phyloP scores from a whole-genome alignment of 345 rosid genomes.

The Streptanthus diversifolius region DNA sequence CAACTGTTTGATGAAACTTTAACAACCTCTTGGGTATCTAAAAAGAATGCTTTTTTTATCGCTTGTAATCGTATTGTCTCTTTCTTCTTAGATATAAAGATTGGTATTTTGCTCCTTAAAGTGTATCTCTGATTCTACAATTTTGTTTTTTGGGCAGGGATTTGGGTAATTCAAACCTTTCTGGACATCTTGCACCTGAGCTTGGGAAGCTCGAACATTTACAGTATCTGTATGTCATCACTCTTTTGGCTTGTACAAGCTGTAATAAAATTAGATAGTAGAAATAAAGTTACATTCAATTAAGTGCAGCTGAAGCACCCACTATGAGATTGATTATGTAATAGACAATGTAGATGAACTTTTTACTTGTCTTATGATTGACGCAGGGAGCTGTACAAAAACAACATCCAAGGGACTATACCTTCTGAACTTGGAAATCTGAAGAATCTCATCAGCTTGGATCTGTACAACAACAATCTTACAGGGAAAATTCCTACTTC shows the following conservation, averaged over 20 bases:
- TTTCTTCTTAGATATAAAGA: not conserved
- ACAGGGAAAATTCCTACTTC: conserved; percentile 75
- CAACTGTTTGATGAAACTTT: conserved; percentile 3
- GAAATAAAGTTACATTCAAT: not conserved
- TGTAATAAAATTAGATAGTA: not conserved
- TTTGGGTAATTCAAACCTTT: conserved; percentile 84
- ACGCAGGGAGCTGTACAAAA: conserved; percentile 91
- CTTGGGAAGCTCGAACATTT: conserved; percentile 86
- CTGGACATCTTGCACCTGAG: conserved; percentile 84
- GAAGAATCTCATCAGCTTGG: conserved; percentile 93
- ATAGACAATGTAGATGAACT: not conserved
- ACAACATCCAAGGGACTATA: conserved; percentile 76
- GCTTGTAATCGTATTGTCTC: not conserved
- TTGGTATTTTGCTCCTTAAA: not conserved
- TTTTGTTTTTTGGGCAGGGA: conserved; percentile 52
- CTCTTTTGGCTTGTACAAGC: conserved; percentile 13
- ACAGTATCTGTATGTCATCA: conserved; percentile 71
- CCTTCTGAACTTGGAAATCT: conserved; percentile 80
- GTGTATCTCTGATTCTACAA: not conserved
- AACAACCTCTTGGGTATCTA: not conserved
- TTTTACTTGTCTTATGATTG: conserved; percentile 3
- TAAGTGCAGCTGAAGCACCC: not conserved
- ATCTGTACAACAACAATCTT: conserved; percentile 87
- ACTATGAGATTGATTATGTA: not conserved
- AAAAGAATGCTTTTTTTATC: not conserved